Evolutionary conservation across 2,329 filamentous ascomycete species (phyloP).

Genomic region (Exophiala aquamarina): DNA sequence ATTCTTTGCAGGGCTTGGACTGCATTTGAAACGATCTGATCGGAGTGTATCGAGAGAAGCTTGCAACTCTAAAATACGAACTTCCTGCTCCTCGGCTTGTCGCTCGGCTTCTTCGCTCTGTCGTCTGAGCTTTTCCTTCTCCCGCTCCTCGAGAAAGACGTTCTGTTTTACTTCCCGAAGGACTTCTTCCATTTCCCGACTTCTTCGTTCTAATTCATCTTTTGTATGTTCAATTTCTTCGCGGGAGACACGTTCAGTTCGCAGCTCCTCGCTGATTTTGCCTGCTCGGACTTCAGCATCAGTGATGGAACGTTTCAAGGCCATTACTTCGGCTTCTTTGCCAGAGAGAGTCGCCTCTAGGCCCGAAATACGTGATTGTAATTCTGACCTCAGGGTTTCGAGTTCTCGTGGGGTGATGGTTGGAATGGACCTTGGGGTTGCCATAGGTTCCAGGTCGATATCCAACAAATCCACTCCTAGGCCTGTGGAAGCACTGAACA

Average conservation of each 20-base stretch:
- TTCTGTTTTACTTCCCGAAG: constrained; percentile 79
- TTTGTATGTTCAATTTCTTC: constrained; percentile 75
- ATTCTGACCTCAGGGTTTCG: constrained; percentile 86
- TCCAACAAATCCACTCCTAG: constrained; percentile 61
- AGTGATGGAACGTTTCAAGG: constrained; percentile 79
- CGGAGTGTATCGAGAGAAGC: constrained; percentile 45
- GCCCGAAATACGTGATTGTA: constrained; percentile 91
- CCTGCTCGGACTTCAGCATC: constrained; percentile 92
- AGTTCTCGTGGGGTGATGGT: constrained; percentile 89
- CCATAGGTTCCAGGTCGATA: constrained; percentile 90
- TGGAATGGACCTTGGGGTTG: constrained; percentile 87
- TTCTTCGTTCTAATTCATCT: constrained; percentile 79
- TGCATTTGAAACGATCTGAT: constrained; percentile 30
- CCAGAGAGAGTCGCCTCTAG: constrained; percentile 88
- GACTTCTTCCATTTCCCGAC: constrained; percentile 80
- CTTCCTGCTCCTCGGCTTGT: constrained; percentile 45
- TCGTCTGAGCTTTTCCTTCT: constrained; percentile 74
- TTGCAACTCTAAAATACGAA: constrained; percentile 46
- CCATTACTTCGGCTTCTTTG: constrained; percentile 87
- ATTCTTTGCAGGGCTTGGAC: constrained; percentile 37
- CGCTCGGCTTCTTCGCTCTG: constrained; percentile 77
- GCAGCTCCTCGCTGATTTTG: constrained; percentile 77
- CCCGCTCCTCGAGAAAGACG: constrained; percentile 73
- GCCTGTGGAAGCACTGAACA: constrained; percentile 20
- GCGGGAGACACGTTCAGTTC: constrained; percentile 70